These are phyloP conservation scores for Ganoderma sinense DNA, from an alignment of 1,284 basidiomycete genomes.

Conservation along the genomic window DNA sequence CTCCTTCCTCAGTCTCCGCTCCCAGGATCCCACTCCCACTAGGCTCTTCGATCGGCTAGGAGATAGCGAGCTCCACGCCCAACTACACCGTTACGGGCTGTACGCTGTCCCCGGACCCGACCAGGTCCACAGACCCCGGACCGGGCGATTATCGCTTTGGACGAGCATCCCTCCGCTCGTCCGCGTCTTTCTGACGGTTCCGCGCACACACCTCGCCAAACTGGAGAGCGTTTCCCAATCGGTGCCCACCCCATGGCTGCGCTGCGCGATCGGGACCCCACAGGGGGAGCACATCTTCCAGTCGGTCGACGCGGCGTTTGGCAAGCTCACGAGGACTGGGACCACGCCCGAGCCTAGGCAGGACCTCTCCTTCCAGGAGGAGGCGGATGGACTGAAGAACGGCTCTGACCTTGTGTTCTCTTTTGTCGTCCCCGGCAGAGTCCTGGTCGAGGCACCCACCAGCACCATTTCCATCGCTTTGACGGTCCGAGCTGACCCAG, in stretches of 20 bases:
- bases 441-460: slow-evolving; percentile 29
- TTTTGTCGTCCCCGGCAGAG: slow-evolving; percentile 40
- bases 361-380: slow-evolving; percentile 41
- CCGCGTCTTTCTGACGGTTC: slow-evolving; percentile 44
- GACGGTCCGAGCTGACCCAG: slow-evolving; percentile 21
- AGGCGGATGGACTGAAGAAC: slow-evolving; percentile 39
- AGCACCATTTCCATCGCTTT: background rate
- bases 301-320: slow-evolving; percentile 40
- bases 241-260: slow-evolving; percentile 32
- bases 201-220: slow-evolving; percentile 37
- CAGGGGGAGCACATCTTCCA: slow-evolving; percentile 35
- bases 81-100: slow-evolving; percentile 43
- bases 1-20: slow-evolving; percentile 31
- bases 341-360: slow-evolving; percentile 17
- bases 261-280: background rate
- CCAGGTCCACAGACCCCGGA: background rate
- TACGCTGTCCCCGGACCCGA: slow-evolving; percentile 26
- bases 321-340: slow-evolving; percentile 20
- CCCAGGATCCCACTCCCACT: background rate
- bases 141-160: slow-evolving; percentile 40
- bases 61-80: slow-evolving; percentile 44
- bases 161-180: slow-evolving; percentile 35
- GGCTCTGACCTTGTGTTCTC: slow-evolving; percentile 43
- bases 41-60: slow-evolving; percentile 39
- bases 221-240: slow-evolving; percentile 23